phyloP scores from a whole-genome alignment of 805 yeast species.

The Candida vaughaniae region DNA sequence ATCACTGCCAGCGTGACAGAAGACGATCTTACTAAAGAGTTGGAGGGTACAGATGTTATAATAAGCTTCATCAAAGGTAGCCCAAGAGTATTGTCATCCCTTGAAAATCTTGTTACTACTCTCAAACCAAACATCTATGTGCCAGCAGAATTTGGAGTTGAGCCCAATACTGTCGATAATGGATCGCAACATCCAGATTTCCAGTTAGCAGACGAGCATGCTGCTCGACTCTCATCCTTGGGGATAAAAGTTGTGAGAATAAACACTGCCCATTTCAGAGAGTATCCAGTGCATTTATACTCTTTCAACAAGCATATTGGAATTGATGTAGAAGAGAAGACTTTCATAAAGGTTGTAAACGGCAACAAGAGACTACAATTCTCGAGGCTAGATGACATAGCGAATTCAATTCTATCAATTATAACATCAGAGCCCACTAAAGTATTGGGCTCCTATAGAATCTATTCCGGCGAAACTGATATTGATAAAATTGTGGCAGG shows the following conservation, averaged over 20 bases:
- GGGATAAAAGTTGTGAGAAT: constrained; percentile 51
- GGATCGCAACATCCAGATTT: constrained; percentile 33
- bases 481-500: constrained; percentile 35
- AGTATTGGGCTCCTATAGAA: constrained; percentile 45
- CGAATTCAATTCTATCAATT: constrained; percentile 40
- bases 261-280: constrained; percentile 34
- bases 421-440: constrained; percentile 34
- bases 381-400: constrained; percentile 42
- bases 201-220: constrained; percentile 28
- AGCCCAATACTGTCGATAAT: constrained; percentile 23
- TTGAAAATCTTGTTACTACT: constrained; percentile 38
- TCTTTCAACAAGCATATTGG: constrained; percentile 37
- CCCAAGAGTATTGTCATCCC: constrained; percentile 28
- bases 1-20: constrained; percentile 28
- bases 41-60: constrained; percentile 50
- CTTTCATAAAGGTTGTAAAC: constrained; percentile 39
- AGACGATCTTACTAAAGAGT: constrained; percentile 29
- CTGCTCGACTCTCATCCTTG: constrained; percentile 28
- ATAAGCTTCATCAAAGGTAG: constrained; percentile 41
- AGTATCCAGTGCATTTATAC: constrained; percentile 28
- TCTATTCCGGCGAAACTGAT: constrained; percentile 42
- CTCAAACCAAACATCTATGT: constrained; percentile 52
- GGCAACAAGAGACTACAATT: constrained; percentile 35
- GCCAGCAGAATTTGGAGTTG: constrained; percentile 62
- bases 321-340: constrained; percentile 31